Evolutionary conservation across 208 protist genomes (phyloP).

Genomic region (Polymyxa betae): DNA sequence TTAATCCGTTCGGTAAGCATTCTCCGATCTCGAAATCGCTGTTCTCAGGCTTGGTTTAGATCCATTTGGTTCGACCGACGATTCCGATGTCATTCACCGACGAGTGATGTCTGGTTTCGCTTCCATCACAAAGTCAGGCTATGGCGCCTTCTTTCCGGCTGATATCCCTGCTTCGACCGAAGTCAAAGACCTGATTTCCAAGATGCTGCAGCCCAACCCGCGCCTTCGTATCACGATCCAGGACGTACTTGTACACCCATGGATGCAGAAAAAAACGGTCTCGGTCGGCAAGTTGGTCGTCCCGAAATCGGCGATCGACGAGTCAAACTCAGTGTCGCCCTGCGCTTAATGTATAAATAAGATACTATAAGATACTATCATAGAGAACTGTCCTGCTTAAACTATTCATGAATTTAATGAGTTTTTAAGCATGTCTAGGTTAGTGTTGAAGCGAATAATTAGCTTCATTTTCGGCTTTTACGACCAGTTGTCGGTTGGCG

Average conservation of each 20-base stretch:
- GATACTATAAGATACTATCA: no score
- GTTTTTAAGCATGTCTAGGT: no score
- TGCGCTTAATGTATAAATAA: no score
- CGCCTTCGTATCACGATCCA: neutral
- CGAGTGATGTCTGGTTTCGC: neutral
- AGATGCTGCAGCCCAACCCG: constrained; percentile 11
- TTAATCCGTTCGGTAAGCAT: constrained; percentile 41
- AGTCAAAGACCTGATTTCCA: constrained; percentile 24
- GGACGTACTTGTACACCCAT: constrained; percentile 33
- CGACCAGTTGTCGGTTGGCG: no score
- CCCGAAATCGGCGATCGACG: no score
- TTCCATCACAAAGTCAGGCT: neutral
- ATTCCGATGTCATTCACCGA: neutral
- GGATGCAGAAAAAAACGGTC: no score
- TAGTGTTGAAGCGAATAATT: no score
- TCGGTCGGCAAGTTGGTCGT: no score
- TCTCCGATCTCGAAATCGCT: neutral
- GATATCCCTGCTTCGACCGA: constrained; percentile 26
- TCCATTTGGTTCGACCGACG: constrained; percentile 2
- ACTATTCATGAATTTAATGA: no score
- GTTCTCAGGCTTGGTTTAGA: neutral
- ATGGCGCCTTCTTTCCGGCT: constrained; percentile 32
- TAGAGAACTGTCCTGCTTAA: no score
- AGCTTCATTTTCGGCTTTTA: no score
- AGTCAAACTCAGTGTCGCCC: no score